A percentile compares a stretch with the other conserved stretches of the same genome.
Evolutionary conservation across 306 rosid genomes (phyloP).

Genomic region (Prinsepia uniflora): DNA sequence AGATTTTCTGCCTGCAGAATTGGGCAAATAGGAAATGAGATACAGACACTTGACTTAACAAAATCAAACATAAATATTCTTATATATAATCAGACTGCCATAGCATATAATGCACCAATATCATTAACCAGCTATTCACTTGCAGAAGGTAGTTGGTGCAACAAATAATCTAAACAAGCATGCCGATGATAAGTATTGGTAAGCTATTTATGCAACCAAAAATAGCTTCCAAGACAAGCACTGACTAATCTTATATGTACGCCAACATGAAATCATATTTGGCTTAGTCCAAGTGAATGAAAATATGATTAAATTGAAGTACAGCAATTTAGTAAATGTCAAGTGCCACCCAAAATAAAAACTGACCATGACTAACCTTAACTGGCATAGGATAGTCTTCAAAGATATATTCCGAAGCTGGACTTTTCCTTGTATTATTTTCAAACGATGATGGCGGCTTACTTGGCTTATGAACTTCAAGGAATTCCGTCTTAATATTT

Average conservation of each 20-base stretch:
- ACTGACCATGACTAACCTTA: conserved; percentile 48
- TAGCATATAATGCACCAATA: background rate
- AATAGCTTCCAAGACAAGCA: conserved; percentile 1
- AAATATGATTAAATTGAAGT: background rate
- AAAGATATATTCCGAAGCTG: conserved; percentile 29
- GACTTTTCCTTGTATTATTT: conserved; percentile 27
- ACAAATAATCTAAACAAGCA: background rate
- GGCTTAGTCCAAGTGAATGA: background rate
- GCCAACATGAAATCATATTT: background rate
- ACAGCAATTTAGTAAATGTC: background rate
- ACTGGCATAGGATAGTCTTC: conserved; percentile 34
- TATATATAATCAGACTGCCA: background rate
- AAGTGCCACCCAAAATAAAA: conserved; percentile 3
- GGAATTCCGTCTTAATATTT: conserved; percentile 31
- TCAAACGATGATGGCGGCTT: conserved; percentile 23
- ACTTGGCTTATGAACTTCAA: conserved; percentile 35
- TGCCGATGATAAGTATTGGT: background rate
- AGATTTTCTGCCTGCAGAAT: conserved; percentile 62
- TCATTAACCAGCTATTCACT: background rate
- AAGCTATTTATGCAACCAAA: background rate
- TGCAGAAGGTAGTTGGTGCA: conserved; percentile 1
- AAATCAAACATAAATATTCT: background rate
- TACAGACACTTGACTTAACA: conserved; percentile 3
- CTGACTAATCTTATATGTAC: background rate
- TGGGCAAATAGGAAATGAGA: conserved; percentile 15